phyloP scores from a whole-genome alignment of 208 protist genomes.

The Wallacemonas rigidus region DNA sequence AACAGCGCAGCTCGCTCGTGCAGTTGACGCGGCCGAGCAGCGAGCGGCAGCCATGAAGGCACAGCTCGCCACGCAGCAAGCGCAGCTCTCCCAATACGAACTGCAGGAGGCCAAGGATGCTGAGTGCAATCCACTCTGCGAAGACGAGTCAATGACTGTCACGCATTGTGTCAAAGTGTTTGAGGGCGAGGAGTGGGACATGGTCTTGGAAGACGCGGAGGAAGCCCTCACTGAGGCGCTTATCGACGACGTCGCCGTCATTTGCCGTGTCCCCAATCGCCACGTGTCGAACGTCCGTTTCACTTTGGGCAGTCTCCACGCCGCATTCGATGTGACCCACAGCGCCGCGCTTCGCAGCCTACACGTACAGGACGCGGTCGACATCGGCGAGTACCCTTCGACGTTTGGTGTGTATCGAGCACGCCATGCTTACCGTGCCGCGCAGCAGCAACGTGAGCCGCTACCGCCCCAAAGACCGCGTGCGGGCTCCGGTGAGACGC shows the following conservation, averaged over 20 bases:
- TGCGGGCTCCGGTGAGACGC: neutral
- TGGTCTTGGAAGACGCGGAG: conserved; percentile 35
- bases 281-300: conserved; percentile 18
- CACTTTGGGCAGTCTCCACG: conserved; percentile 14
- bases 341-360: neutral
- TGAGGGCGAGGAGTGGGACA: conserved; percentile 35
- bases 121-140: conserved; percentile 11
- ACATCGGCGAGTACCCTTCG: conserved; percentile 23
- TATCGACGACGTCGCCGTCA: conserved; percentile 19
- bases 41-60: neutral
- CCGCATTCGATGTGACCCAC: conserved; percentile 34
- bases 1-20: neutral
- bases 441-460: neutral
- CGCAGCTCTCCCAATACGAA: conserved; percentile 6
- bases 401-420: conserved; percentile 15
- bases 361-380: conserved; percentile 23
- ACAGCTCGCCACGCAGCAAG: conserved; percentile 10
- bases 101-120: neutral
- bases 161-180: conserved; percentile 20
- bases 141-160: neutral
- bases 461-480: too few species aligned
- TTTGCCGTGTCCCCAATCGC: conserved; percentile 24
- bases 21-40: neutral
- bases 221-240: conserved; percentile 31
- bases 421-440: conserved; percentile 5